Percentiles rank a stretch among this genome's conserved stretches.
Evolutionary conservation across 2,329 filamentous ascomycete species (phyloP).

Genomic region (Diaporthe longicolla): DNA sequence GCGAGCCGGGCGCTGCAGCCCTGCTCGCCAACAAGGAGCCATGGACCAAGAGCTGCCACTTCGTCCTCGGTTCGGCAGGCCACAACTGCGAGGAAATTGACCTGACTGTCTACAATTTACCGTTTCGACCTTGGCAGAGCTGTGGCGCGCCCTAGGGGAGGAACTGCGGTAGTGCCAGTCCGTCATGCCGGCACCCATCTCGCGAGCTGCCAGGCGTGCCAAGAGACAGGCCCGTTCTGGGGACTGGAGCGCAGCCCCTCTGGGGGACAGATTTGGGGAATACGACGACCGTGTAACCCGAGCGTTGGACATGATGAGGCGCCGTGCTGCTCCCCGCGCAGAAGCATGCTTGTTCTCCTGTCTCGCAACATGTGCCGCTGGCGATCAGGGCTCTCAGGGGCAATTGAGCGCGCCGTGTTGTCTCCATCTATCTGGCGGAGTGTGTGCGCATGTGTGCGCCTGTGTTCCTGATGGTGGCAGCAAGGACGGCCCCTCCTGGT

Average conservation of each 20-base stretch:
- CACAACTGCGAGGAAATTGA: neutral
- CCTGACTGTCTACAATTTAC: neutral
- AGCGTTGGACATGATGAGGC: neutral
- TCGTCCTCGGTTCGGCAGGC: conserved; percentile 1
- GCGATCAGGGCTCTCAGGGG: conserved; percentile 20
- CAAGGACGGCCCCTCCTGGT: conserved; percentile 22
- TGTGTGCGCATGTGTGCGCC: neutral
- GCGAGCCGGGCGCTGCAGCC: conserved; percentile 12
- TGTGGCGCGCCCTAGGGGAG: neutral
- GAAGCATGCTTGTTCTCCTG: conserved; percentile 1
- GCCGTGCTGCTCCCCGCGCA: neutral
- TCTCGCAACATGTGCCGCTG: conserved; percentile 14
- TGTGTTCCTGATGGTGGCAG: conserved; percentile 12
- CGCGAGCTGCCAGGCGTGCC: conserved; percentile 23
- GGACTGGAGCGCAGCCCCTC: neutral
- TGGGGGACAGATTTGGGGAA: neutral
- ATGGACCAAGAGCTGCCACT: neutral
- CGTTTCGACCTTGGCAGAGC: neutral
- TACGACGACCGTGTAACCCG: conserved; percentile 32
- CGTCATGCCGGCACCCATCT: conserved; percentile 28
- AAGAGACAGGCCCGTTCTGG: neutral
- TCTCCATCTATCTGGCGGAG: neutral
- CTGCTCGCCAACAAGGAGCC: neutral
- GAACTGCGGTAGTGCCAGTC: neutral
- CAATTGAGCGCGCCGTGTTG: neutral